Evolutionary conservation across 306 rosid species (phyloP).

Genomic region (Calophaca sinica): DNA sequence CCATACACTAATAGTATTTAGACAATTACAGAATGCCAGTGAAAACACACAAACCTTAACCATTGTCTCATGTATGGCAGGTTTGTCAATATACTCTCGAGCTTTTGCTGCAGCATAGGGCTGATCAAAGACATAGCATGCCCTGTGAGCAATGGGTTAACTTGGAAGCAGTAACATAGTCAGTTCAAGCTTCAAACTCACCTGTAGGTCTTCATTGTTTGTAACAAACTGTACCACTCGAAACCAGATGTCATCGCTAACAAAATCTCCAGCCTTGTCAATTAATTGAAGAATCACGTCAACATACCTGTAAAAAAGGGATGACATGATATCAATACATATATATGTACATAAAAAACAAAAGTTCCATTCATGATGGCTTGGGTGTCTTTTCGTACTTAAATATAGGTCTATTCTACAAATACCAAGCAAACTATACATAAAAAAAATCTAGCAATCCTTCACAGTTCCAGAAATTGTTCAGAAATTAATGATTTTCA

Average conservation of each 20-base stretch:
- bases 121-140: slow-evolving; percentile 66
- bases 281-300: slow-evolving; percentile 98
- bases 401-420: slow-evolving; percentile 12
- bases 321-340: slow-evolving; percentile 35
- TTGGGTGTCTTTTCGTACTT: background rate
- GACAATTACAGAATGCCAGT: slow-evolving; percentile 24
- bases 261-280: slow-evolving; percentile 99
- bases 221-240: slow-evolving; percentile 99
- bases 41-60: slow-evolving; percentile 80
- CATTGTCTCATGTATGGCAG: slow-evolving; percentile 99
- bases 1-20: slow-evolving; percentile 18
- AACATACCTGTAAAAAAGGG: slow-evolving; percentile 76
- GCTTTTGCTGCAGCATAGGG: slow-evolving; percentile 98
- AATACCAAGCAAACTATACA: slow-evolving; percentile 22
- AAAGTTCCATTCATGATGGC: slow-evolving; percentile 22
- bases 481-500: background rate
- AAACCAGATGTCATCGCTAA: slow-evolving; percentile 99
- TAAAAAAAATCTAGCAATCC: background rate
- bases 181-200: slow-evolving; percentile 50
- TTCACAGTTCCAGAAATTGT: background rate
- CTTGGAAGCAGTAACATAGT: slow-evolving; percentile 44
- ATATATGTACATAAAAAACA: background rate
- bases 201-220: slow-evolving; percentile 99
- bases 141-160: slow-evolving; percentile 49
- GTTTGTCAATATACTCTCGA: slow-evolving; percentile 96